Conservation (phyloP, 129 eudicot genomes). For the Tanacetum coccineum region DNA sequence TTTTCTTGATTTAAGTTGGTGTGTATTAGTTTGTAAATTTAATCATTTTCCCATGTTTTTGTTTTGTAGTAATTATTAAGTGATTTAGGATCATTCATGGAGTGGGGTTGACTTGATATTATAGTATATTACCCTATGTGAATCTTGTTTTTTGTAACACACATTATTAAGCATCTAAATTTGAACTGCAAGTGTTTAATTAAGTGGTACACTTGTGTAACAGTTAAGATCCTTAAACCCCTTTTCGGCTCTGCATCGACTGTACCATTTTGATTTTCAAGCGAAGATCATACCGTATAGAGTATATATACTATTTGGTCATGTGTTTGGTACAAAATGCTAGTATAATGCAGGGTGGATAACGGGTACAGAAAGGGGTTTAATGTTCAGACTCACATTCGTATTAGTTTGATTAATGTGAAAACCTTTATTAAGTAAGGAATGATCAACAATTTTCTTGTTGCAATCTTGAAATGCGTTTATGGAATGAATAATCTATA, state of each 20-base stretch:
- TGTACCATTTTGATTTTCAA: not conserved
- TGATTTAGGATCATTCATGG: conserved; percentile 11
- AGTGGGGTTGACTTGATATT: conserved; percentile 26
- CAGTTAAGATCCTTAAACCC: conserved; percentile 14
- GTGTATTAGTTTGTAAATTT: conserved; percentile 9
- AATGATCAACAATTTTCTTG: not conserved
- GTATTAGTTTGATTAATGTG: not conserved
- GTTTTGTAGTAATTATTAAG: not conserved
- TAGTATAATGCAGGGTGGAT: conserved; percentile 18
- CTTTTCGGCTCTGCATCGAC: not conserved
- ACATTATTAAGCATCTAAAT: conserved; percentile 5
- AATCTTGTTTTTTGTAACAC: not conserved
- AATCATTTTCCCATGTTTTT: conserved; percentile 23
- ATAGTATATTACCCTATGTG: not conserved
- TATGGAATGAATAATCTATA: not conserved
- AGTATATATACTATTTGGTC: not conserved
- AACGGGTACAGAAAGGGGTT: conserved; percentile 11
- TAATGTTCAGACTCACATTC: conserved; percentile 2
- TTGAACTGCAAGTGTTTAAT: conserved; percentile 13
- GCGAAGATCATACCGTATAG: not conserved
- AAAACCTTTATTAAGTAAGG: not conserved
- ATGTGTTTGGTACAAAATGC: conserved; percentile 1
- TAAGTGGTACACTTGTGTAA: conserved; percentile 10
- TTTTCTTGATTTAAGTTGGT: conserved; percentile 26
- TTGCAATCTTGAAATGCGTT: conserved; percentile 3